Evolutionary conservation across 2,329 filamentous ascomycete species (phyloP).

Genomic region (Lecanicillium sp.): DNA sequence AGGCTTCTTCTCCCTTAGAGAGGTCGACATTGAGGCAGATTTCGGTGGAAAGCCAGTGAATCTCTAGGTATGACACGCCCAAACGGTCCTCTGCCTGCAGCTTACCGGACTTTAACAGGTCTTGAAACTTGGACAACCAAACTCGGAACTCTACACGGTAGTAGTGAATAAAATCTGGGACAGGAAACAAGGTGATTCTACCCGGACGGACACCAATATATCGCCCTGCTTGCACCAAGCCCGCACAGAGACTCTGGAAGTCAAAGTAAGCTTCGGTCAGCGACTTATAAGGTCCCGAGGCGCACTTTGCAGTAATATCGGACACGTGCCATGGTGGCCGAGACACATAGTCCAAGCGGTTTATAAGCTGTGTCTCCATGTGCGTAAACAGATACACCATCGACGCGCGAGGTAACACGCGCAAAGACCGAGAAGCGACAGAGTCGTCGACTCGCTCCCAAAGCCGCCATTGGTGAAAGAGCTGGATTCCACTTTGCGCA

Average conservation of each 20-base stretch:
- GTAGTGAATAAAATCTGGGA: not conserved
- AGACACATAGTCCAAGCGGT: not conserved
- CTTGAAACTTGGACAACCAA: slow-evolving; percentile 1
- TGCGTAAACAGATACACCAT: slow-evolving; percentile 2
- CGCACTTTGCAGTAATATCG: not conserved
- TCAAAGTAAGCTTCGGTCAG: slow-evolving; percentile 1
- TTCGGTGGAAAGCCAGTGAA: not conserved
- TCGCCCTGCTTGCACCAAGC: not conserved
- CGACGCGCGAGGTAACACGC: slow-evolving; percentile 1
- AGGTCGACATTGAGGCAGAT: not conserved
- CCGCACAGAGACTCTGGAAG: not conserved
- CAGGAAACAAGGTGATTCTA: not conserved
- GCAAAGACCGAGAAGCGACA: not conserved
- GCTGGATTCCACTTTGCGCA: slow-evolving; percentile 4
- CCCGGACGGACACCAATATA: not conserved
- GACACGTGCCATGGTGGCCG: not conserved
- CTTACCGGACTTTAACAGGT: not conserved
- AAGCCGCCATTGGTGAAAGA: slow-evolving; percentile 5
- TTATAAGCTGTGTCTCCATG: slow-evolving; percentile 1
- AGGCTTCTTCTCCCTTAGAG: not conserved
- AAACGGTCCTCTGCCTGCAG: not conserved
- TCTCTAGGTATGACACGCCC: not conserved
- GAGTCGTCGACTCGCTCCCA: slow-evolving; percentile 1
- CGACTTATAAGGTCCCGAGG: not conserved
- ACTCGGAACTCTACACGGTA: not conserved